Conservation (phyloP, 2,329 filamentous ascomycete genomes). For the Beauveria asiatica region DNA sequence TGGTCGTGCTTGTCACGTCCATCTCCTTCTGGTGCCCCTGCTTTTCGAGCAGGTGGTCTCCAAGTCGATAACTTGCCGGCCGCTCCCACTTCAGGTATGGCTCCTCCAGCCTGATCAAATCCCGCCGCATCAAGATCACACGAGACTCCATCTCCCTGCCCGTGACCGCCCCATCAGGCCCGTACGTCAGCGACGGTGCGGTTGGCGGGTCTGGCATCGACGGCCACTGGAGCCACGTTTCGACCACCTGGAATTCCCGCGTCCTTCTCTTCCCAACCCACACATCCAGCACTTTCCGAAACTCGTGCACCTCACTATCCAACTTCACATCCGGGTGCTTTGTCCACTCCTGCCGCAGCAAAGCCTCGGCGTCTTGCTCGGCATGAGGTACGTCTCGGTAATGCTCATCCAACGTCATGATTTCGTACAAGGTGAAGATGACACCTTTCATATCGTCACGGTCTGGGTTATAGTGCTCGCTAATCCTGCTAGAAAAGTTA, state of each 20-base stretch:
- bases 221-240: constrained; percentile 14
- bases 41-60: background rate
- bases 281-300: constrained; percentile 14
- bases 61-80: constrained; percentile 9
- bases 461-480: constrained; percentile 14
- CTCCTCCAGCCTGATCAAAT: background rate
- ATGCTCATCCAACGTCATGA: constrained; percentile 26
- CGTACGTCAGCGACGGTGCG: background rate
- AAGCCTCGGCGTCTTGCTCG: constrained; percentile 17
- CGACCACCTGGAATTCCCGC: background rate
- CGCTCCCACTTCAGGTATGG: constrained; percentile 7
- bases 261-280: constrained; percentile 17
- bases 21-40: background rate
- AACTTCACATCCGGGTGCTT: constrained; percentile 25
- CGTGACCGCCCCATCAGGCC: background rate
- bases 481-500: constrained; percentile 21
- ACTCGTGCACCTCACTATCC: constrained; percentile 20
- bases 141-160: background rate
- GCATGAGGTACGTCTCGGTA: constrained; percentile 17
- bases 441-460: constrained; percentile 27
- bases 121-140: background rate
- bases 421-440: constrained; percentile 28
- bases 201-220: constrained; percentile 11
- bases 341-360: constrained; percentile 18
- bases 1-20: background rate